phyloP scores from a whole-genome alignment of 352 stramenopile species.

The Phytophthora colocasiae region DNA sequence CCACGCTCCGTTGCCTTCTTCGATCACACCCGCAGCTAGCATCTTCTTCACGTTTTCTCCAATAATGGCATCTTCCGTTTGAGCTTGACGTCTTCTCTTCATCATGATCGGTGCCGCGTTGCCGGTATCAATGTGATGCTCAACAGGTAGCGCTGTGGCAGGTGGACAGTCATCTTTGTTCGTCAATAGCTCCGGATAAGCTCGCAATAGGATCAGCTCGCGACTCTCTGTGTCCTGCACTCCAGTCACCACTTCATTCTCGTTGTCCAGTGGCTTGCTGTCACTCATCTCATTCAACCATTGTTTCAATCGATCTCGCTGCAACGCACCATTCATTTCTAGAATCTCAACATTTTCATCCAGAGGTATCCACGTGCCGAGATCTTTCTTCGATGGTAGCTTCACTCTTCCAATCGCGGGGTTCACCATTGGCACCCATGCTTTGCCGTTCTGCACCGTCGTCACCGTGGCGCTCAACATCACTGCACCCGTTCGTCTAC shows the following conservation, averaged over 20 bases:
- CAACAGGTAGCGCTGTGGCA: not conserved
- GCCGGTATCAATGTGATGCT: constrained; percentile 1
- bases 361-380: not conserved
- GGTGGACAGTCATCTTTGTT: not conserved
- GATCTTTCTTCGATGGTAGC: constrained; percentile 6
- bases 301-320: not conserved
- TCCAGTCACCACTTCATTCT: too few relatives aligned
- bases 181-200: too few relatives aligned
- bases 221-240: too few relatives aligned
- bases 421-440: not conserved
- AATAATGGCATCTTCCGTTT: too few relatives aligned
- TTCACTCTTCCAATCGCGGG: not conserved
- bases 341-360: not conserved
- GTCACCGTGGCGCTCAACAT: constrained; percentile 6
- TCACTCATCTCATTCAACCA: not conserved
- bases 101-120: too few relatives aligned
- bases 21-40: not conserved
- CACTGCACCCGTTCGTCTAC: not conserved
- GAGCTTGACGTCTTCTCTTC: not conserved
- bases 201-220: too few relatives aligned
- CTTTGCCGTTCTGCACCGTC: not conserved
- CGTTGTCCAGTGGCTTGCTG: not conserved
- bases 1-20: not conserved
- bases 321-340: not conserved
- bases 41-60: too few relatives aligned